phyloP scores from a whole-genome alignment of 352 stramenopile genomes.

The Aphanomyces invadans region DNA sequence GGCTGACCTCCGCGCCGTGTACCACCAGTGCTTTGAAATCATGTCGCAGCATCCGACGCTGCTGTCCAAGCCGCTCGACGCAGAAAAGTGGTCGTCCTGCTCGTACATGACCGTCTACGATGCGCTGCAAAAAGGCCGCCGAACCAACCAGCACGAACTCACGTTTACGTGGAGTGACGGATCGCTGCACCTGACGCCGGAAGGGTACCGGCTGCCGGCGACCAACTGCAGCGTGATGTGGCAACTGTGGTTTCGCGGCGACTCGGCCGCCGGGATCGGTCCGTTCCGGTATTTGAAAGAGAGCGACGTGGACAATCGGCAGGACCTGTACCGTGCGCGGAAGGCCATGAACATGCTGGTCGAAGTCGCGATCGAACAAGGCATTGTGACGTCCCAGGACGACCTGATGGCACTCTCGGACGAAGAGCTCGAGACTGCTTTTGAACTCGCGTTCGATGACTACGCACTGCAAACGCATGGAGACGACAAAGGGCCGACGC shows the following conservation, averaged over 20 bases:
- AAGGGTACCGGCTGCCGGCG: neutral
- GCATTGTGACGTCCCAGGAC: neutral
- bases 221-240: neutral
- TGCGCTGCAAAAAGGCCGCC: neutral
- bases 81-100: neutral
- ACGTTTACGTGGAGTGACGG: slow-evolving; percentile 1
- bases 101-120: neutral
- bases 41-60: neutral
- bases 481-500: neutral
- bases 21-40: neutral
- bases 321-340: neutral
- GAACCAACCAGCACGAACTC: neutral
- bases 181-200: neutral
- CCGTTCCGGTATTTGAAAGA: neutral
- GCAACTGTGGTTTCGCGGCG: neutral
- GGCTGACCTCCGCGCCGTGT: neutral
- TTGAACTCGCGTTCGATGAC: neutral
- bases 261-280: neutral
- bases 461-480: neutral
- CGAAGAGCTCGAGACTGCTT: neutral
- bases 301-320: neutral
- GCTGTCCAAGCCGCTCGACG: neutral
- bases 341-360: neutral
- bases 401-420: neutral
- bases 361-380: neutral